Evolutionary conservation across 2,329 filamentous ascomycete genomes (phyloP).

Genomic region (Curvularia sp.): DNA sequence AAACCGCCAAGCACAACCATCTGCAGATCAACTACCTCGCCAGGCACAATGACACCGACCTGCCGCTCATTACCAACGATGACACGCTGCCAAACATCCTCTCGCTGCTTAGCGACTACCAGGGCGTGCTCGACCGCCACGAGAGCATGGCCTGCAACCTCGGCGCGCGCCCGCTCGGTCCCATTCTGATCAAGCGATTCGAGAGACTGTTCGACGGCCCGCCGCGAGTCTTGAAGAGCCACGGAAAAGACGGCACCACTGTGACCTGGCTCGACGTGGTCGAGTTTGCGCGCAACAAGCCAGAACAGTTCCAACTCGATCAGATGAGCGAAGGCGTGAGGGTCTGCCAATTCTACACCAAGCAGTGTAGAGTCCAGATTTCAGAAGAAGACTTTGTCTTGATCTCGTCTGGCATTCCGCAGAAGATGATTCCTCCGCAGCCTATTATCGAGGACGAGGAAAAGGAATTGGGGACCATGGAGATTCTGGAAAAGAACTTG

Average conservation of each 20-base stretch:
- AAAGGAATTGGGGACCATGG: constrained; percentile 82
- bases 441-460: constrained; percentile 86
- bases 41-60: constrained; percentile 66
- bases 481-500: constrained; percentile 81
- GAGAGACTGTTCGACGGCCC: constrained; percentile 85
- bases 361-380: constrained; percentile 83
- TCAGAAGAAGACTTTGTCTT: constrained; percentile 86
- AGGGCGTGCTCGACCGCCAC: constrained; percentile 82
- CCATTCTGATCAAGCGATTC: constrained; percentile 83
- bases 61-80: constrained; percentile 67
- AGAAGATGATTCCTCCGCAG: constrained; percentile 80
- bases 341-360: constrained; percentile 82
- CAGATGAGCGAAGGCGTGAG: constrained; percentile 72
- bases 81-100: constrained; percentile 79
- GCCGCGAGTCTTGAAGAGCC: constrained; percentile 70
- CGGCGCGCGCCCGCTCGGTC: constrained; percentile 81
- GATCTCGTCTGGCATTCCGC: constrained; percentile 81
- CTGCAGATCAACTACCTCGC: constrained; percentile 74
- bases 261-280: constrained; percentile 88
- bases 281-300: constrained; percentile 80
- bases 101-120: constrained; percentile 77
- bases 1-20: constrained; percentile 65
- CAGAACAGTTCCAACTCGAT: constrained; percentile 76
- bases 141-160: constrained; percentile 87
- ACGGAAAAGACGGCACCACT: constrained; percentile 65